Conservation (phyloP, 768 basidiomycete genomes). For the Mycena kentingensis region DNA sequence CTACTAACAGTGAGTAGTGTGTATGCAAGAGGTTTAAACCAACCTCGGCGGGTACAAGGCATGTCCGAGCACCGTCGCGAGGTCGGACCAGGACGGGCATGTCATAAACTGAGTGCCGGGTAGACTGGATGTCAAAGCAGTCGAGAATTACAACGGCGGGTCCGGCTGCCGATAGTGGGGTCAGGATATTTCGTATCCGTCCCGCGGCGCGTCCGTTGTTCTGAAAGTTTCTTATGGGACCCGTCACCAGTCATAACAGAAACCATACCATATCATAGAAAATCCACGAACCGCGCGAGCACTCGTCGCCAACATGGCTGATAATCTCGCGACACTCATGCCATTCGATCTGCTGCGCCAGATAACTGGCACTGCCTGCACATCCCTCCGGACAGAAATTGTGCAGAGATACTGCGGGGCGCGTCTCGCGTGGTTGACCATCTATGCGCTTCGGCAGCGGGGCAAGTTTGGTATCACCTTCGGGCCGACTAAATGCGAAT, state of each 20-base stretch:
- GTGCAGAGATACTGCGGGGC: slow-evolving; percentile 9
- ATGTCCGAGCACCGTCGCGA: background rate
- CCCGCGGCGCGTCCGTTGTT: background rate
- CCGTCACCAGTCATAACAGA: background rate
- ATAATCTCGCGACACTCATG: background rate
- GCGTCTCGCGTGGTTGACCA: slow-evolving; percentile 4
- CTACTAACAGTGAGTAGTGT: background rate
- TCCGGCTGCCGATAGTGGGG: background rate
- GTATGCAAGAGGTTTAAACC: background rate
- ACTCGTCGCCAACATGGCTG: background rate
- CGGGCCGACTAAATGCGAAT: background rate
- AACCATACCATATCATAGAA: background rate
- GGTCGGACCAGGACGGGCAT: slow-evolving; percentile 1
- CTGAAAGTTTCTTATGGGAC: background rate
- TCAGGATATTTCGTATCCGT: background rate
- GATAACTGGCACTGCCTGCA: background rate
- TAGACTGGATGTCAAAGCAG: background rate
- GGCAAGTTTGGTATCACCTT: slow-evolving; percentile 8
- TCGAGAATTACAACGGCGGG: background rate
- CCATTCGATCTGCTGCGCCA: background rate
- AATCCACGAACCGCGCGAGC: background rate
- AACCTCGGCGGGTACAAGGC: slow-evolving; percentile 3
- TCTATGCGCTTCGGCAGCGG: background rate
- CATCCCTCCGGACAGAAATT: too few species aligned
- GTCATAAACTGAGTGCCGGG: slow-evolving; percentile 2